Evolutionary conservation across 352 stramenopile species (phyloP), one percentile per base, ranked within the genome.

Genomic region (Saprolegnia parasitica): DNA sequence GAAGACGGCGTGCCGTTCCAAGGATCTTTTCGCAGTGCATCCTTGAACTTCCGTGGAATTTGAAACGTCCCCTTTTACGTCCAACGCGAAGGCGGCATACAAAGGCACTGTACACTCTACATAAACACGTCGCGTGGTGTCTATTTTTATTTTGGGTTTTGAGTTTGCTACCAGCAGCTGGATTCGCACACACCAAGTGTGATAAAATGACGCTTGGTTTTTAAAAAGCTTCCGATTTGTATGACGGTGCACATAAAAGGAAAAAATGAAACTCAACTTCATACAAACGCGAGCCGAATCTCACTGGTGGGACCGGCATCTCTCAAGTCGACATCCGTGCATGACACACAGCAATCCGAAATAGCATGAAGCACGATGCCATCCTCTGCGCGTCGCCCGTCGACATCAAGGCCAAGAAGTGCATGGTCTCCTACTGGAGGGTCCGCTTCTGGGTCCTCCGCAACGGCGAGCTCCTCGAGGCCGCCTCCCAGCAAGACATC

Each of bases 391-490:
- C 52, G 52, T 58, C 52, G 8, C 8, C 16, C 8, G 52, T 70
- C 49, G 63, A 70, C 49, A 52, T 50, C 20, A 60, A 62, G 32
- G 29, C 49, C 4, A 70, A 70, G 54, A 61, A 60, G 42, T 70
- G 63, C n/a, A 55, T 50, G 46, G 16, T 70, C 10, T 58, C 52
- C 23, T 49, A 58, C 42, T 70, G 63, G 63, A 70, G 61, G 45
- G 52, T 26, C 42, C 63, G 63, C 35, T 60, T 61, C 49, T 70
- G 63, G 63, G 39, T 37, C 4, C 52, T 70, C 20, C 63, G 29
- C 54, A 62, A 70, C 24, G 39, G 54, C 9, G 63, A 21, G 13
- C 45, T 70, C 6, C n/a, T 37, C 29, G 63, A 58, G 26, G 52
- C 23, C 40, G 52, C 52, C 35, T 21, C 52, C 45, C 52, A 70